phyloP scores from a whole-genome alignment of 2,329 filamentous ascomycete species.

The Phaeoacremonium minimum region DNA sequence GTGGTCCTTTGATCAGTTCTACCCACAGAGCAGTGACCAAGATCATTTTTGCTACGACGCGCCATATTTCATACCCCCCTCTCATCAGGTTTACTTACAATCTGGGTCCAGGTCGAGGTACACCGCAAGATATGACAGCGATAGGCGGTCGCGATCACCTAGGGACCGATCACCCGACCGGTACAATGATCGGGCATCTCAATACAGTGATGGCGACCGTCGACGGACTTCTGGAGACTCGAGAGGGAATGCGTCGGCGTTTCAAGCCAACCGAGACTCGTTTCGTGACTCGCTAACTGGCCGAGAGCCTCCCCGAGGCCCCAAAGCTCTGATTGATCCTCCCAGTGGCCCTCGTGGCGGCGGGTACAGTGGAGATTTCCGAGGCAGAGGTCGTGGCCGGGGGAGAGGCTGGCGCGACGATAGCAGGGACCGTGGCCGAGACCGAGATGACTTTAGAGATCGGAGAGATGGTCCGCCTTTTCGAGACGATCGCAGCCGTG shows the following conservation, averaged over 20 bases:
- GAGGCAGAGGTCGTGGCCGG: slow-evolving; percentile 51
- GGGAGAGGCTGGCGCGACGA: slow-evolving; percentile 60
- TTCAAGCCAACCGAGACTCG: slow-evolving; percentile 53
- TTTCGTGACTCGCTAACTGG: slow-evolving; percentile 51
- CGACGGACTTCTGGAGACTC: slow-evolving; percentile 61
- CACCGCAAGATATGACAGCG: slow-evolving; percentile 57
- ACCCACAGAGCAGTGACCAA: too few relatives aligned
- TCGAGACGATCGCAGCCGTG: slow-evolving; percentile 55
- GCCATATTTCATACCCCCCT: too few relatives aligned
- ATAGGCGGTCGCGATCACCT: slow-evolving; percentile 59
- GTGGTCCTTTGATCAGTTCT: too few relatives aligned
- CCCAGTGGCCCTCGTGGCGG: slow-evolving; percentile 65
- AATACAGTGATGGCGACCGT: slow-evolving; percentile 62
- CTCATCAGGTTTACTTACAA: slow-evolving; percentile 19
- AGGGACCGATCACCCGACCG: slow-evolving; percentile 68
- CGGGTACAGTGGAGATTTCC: slow-evolving; percentile 62
- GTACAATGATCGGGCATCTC: slow-evolving; percentile 48
- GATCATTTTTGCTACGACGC: too few relatives aligned
- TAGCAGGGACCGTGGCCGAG: slow-evolving; percentile 55
- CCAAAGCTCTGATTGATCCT: slow-evolving; percentile 71
- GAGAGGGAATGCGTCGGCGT: slow-evolving; percentile 52
- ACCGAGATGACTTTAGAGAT: slow-evolving; percentile 58
- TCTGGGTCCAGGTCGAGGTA: slow-evolving; percentile 46
- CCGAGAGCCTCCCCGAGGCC: slow-evolving; percentile 75
- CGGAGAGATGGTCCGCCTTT: slow-evolving; percentile 44